These are phyloP conservation scores for Pythium phragmitis DNA, from an alignment of 352 stramenopile species.

Conservation along the genomic window DNA sequence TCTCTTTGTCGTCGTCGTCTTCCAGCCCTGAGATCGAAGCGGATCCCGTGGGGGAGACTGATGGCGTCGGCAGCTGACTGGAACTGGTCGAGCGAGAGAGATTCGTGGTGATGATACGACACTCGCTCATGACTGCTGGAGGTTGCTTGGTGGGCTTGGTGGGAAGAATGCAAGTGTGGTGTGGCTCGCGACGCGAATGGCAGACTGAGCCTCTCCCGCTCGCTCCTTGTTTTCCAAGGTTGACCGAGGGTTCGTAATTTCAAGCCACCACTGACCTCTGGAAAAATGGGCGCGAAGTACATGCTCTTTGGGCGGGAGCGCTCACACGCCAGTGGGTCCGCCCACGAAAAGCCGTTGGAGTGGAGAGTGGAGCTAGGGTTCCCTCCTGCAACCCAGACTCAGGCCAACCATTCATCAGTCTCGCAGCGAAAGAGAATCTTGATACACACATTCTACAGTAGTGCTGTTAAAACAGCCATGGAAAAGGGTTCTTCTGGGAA, in stretches of 20 bases:
- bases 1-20: constrained; percentile 19
- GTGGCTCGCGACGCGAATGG: constrained; percentile 4
- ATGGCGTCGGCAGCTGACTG: constrained; percentile 1
- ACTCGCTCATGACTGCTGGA: constrained; percentile 16
- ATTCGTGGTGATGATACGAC: not conserved
- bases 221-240: not conserved
- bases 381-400: not conserved
- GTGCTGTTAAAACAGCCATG: not conserved
- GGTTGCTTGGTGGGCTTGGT: not conserved
- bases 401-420: not conserved
- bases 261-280: constrained; percentile 7
- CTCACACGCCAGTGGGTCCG: constrained; percentile 4
- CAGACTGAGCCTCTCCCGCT: constrained; percentile 5
- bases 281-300: constrained; percentile 24
- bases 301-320: constrained; percentile 1
- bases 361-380: not conserved
- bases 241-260: constrained; percentile 17
- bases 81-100: not conserved
- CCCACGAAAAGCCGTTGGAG: constrained; percentile 2
- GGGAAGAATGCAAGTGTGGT: not conserved
- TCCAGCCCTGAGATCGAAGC: not conserved
- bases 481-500: not conserved
- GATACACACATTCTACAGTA: no score
- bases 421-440: not conserved
- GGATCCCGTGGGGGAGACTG: constrained; percentile 9